Percentiles rank a stretch among this genome's conserved stretches.
phyloP scores from a whole-genome alignment of 2,329 filamentous ascomycete species.

The Penicillium occitanis region DNA sequence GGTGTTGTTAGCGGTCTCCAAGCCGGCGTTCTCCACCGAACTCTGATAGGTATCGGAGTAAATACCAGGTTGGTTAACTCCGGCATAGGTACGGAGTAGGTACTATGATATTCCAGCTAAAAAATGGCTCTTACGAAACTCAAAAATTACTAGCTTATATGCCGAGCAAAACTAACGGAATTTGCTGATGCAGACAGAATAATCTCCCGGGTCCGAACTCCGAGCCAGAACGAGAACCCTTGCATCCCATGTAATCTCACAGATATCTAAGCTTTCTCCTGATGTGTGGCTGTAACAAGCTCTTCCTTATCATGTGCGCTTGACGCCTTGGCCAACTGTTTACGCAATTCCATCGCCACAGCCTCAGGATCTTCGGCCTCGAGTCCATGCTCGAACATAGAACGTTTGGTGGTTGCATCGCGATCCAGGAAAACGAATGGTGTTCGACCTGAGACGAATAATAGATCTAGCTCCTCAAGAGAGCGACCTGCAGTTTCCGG shows the following conservation, averaged over 20 bases:
- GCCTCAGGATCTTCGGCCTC: background rate
- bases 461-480: conserved; percentile 4
- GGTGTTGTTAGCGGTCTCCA: background rate
- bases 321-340: conserved; percentile 3
- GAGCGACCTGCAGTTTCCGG: conserved; percentile 23
- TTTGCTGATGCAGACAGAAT: background rate
- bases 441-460: background rate
- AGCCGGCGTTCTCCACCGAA: background rate
- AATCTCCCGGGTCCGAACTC: too few relatives aligned
- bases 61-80: background rate
- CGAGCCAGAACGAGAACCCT: too few relatives aligned
- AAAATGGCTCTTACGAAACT: background rate
- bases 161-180: background rate
- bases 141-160: background rate
- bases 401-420: background rate
- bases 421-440: background rate
- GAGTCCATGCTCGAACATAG: background rate
- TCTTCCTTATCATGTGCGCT: too few relatives aligned
- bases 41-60: background rate
- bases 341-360: conserved; percentile 2
- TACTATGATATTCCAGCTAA: background rate
- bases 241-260: background rate
- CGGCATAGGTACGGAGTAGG: background rate
- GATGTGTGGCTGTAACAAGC: too few relatives aligned
- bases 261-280: background rate